Percentiles rank a stretch among this genome's conserved stretches.
phyloP scores from a whole-genome alignment of 148 eudicot species.

The Vaccinium myrtillus region DNA sequence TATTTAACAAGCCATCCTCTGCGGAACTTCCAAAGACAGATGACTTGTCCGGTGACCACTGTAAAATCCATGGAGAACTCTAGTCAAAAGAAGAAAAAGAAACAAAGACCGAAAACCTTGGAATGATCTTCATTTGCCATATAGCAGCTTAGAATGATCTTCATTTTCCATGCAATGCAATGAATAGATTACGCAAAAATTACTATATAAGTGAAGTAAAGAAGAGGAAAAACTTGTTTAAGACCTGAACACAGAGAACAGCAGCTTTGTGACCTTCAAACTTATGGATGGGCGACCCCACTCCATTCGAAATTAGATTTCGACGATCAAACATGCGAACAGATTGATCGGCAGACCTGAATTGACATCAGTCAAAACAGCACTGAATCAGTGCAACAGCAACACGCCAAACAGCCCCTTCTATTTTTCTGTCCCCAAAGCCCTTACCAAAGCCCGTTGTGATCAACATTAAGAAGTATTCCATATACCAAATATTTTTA shows the following conservation, averaged over 20 bases:
- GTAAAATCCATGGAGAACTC: slow-evolving; percentile 24
- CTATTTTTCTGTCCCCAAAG: background rate
- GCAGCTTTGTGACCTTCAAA: slow-evolving; percentile 90
- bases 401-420: background rate
- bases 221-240: background rate
- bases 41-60: slow-evolving; percentile 93
- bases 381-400: background rate
- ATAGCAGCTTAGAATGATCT: no score
- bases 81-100: background rate
- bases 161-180: no score
- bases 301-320: slow-evolving; percentile 56
- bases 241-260: slow-evolving; percentile 94
- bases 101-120: slow-evolving; percentile 2
- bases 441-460: background rate
- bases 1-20: slow-evolving; percentile 83
- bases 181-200: background rate
- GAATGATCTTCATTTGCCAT: background rate
- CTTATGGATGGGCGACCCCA: slow-evolving; percentile 73
- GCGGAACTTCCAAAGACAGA: slow-evolving; percentile 94
- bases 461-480: background rate
- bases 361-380: slow-evolving; percentile 11
- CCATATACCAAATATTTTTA: background rate
- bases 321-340: slow-evolving; percentile 87
- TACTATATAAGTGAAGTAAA: background rate
- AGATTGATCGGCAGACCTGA: slow-evolving; percentile 90